These are phyloP conservation scores for Chlorella vulgaris DNA, from an alignment of 139 green algal species.

Conservation along the genomic window DNA sequence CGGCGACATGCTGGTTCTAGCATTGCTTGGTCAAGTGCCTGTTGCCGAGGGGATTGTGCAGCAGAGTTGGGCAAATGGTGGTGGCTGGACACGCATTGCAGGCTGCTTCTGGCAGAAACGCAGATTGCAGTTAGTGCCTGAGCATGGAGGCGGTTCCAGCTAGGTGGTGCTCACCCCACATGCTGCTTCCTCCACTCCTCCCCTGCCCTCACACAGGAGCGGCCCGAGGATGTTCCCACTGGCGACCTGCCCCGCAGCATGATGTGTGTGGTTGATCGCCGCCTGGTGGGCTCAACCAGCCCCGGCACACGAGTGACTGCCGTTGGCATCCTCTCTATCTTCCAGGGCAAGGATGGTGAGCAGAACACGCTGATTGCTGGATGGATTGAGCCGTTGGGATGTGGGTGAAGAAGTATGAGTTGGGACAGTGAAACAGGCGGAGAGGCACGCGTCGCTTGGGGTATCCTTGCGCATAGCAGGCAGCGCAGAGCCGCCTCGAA, in stretches of 20 bases:
- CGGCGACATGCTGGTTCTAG: too few species aligned
- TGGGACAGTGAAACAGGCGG: not conserved
- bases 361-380: not conserved
- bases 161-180: not conserved
- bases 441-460: not conserved
- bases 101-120: too few species aligned
- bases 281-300: constrained; percentile 76
- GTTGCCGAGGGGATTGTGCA: not conserved
- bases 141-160: not conserved
- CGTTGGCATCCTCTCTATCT: constrained; percentile 94
- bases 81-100: not conserved
- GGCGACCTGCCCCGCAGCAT: constrained; percentile 92
- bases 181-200: too few species aligned
- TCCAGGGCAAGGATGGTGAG: constrained; percentile 61
- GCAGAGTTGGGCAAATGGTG: not conserved
- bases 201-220: too few species aligned
- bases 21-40: too few species aligned
- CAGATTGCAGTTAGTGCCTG: not conserved
- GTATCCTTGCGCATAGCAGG: too few species aligned
- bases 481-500: too few species aligned
- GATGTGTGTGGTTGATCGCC: constrained; percentile 84
- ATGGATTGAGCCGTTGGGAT: not conserved
- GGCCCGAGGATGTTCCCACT: constrained; percentile 94
- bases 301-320: constrained; percentile 93
- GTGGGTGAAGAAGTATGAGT: not conserved